Percentiles rank a stretch among this genome's conserved stretches.
Evolutionary conservation across 768 basidiomycete species (phyloP).

Genomic region (Amanita pseudoporphyria): DNA sequence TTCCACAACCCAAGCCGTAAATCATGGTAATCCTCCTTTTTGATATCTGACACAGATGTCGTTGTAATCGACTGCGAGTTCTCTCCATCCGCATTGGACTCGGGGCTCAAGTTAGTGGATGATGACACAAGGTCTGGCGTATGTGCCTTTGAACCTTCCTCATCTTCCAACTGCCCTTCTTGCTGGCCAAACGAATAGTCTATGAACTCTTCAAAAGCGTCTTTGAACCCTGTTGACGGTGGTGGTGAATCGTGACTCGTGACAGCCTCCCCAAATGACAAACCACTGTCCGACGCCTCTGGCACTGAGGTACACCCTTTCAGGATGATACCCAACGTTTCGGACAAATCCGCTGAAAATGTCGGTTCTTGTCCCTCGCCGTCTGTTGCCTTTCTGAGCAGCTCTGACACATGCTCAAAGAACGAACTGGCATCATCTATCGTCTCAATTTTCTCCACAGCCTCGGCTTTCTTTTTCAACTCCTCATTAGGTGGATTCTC

Average conservation of each 20-base stretch:
- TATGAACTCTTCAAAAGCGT: constrained; percentile 8
- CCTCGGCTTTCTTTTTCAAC: constrained; percentile 31
- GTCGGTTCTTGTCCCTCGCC: constrained; percentile 32
- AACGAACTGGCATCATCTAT: constrained; percentile 58
- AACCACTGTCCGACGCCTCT: constrained; percentile 28
- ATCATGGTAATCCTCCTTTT: constrained; percentile 6
- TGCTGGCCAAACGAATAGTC: constrained; percentile 6
- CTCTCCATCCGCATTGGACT: constrained; percentile 6
- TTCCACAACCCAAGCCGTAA: constrained; percentile 8
- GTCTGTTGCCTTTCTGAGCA: constrained; percentile 44
- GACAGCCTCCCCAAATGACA: neutral
- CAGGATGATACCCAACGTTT: constrained; percentile 53
- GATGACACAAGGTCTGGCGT: constrained; percentile 10
- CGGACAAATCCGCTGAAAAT: constrained; percentile 40
- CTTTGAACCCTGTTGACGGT: constrained; percentile 2
- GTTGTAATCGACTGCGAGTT: neutral
- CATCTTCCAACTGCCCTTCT: constrained; percentile 7
- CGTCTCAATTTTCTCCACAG: constrained; percentile 44
- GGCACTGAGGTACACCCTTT: constrained; percentile 36
- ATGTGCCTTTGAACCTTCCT: constrained; percentile 5
- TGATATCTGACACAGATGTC: constrained; percentile 5
- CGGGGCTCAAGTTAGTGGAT: constrained; percentile 21
- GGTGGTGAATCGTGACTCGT: constrained; percentile 2
- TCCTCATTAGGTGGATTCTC: constrained; percentile 49
- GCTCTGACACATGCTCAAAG: constrained; percentile 53